Percentiles rank a stretch among this genome's conserved stretches.
Evolutionary conservation across 2,329 filamentous ascomycete species (phyloP).

Genomic region (Aspergillus sp.): DNA sequence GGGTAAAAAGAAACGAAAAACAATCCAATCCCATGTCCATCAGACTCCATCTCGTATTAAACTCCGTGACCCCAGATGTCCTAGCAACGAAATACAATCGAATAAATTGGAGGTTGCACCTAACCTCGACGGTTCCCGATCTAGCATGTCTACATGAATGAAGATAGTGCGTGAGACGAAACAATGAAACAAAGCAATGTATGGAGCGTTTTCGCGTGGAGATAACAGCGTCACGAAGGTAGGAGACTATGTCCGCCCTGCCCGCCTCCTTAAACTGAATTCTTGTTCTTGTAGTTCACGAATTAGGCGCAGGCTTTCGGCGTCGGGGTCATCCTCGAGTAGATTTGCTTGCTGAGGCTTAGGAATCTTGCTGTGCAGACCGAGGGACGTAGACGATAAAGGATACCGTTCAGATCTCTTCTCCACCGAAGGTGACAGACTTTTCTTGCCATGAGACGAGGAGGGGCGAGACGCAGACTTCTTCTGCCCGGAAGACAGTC

Average conservation of each 20-base stretch:
- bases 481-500: constrained; percentile 27
- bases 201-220: background rate
- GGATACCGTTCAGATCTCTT: constrained; percentile 37
- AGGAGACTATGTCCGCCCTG: constrained; percentile 17
- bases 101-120: constrained; percentile 5
- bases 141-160: constrained; percentile 15
- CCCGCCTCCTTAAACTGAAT: constrained; percentile 43
- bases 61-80: constrained; percentile 19
- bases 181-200: constrained; percentile 7
- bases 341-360: constrained; percentile 28
- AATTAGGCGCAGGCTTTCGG: constrained; percentile 45
- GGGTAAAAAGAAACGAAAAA: constrained; percentile 5
- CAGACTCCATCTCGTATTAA: constrained; percentile 16
- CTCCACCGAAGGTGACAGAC: constrained; percentile 33
- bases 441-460: constrained; percentile 41
- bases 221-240: background rate
- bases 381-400: constrained; percentile 27
- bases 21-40: constrained; percentile 14
- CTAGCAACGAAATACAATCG: constrained; percentile 10
- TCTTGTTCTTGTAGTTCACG: constrained; percentile 48
- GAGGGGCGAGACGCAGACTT: constrained; percentile 38
- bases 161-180: constrained; percentile 1
- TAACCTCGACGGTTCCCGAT: constrained; percentile 14
- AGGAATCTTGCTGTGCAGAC: constrained; percentile 27
- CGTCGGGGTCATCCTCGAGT: constrained; percentile 37